Base-by-base conservation (phyloP, 352 stramenopile species). In the Globisporangium echinulatum region DNA sequence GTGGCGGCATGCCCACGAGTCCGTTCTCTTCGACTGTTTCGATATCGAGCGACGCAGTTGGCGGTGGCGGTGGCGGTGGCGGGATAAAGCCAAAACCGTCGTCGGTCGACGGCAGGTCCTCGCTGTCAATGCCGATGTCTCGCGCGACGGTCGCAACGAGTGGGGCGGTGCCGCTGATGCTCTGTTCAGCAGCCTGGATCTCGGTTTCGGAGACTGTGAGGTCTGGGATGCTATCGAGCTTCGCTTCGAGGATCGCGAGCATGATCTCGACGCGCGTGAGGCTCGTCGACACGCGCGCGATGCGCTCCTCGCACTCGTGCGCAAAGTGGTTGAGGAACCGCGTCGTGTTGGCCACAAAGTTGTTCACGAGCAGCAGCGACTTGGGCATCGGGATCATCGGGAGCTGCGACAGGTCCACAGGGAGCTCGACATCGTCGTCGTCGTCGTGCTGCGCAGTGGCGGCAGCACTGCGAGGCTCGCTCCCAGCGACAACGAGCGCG, bases 271-370 rank as follows among this genome's bases (percentile, higher is more conserved):
- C 80, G 49, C 81, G 75, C 52, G 82, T 92, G 56, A 95, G 74
- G 57, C 82, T 87, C 39, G 72, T 75, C 25, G 82, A 88, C 43
- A 93, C 82, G 53, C 67, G 71, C 47, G 72, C 59, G 53, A 95
- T 85, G 37, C 84, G 82, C 56, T 92, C 82, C 64, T 95, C 86
- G 72, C 82, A 92, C 56, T 91, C 78, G 68, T 85, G 67, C 25
- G 81, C 79, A 63, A 95, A 94, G 62, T 91, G 81, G 66, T 95
- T 95, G 51, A 95, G 69, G 69, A 95, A 95, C 17, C 81, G 75
- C 63, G 82, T 90, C 15, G 82, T 92, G 71, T 94, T 95, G 54
- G 80, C 70, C 48, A 92, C 79, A 58, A 95, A 95, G 62, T 95
- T 94, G 71, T 87, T 95, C 58, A 95, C 67, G 9, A 95, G 75